A percentile compares a stretch with the other conserved stretches of the same genome.
These are phyloP conservation scores for Monosporascus sp. DNA, from an alignment of 2,329 filamentous ascomycete genomes.

Conservation along the genomic window DNA sequence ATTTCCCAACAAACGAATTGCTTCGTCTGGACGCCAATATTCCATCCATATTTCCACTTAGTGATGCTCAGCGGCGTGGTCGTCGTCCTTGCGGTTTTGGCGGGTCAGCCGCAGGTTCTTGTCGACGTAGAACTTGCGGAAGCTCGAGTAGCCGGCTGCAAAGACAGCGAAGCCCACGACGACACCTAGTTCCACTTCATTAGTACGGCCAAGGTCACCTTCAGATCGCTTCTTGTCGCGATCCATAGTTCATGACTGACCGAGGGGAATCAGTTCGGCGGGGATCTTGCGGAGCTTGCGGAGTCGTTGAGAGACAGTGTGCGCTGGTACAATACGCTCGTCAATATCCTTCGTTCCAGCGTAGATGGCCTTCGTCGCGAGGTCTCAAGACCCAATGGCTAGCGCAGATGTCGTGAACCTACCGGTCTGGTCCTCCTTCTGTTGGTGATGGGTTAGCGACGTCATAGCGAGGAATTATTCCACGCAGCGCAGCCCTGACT, in stretches of 20 bases:
- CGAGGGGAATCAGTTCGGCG: constrained; percentile 88
- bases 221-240: too few species aligned
- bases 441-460: constrained; percentile 30
- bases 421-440: constrained; percentile 66
- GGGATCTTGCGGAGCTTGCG: constrained; percentile 86
- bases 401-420: constrained; percentile 33
- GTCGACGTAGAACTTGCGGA: constrained; percentile 79
- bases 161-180: constrained; percentile 81
- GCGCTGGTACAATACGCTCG: constrained; percentile 51
- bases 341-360: constrained; percentile 11
- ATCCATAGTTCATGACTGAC: constrained; percentile 47
- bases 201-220: not conserved
- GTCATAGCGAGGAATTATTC: constrained; percentile 23
- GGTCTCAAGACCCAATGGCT: constrained; percentile 12
- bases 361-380: constrained; percentile 1
- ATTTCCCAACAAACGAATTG: constrained; percentile 14
- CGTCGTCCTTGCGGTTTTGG: constrained; percentile 45
- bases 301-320: constrained; percentile 94
- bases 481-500: constrained; percentile 29
- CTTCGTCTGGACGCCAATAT: constrained; percentile 9
- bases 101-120: constrained; percentile 86
- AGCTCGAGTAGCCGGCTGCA: constrained; percentile 76
- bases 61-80: constrained; percentile 30
- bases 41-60: constrained; percentile 18
- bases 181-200: constrained; percentile 52